Evolutionary conservation across 768 basidiomycete species (phyloP), one percentile per base, ranked within the genome.

Genomic region (Crepidotus variabilis): DNA sequence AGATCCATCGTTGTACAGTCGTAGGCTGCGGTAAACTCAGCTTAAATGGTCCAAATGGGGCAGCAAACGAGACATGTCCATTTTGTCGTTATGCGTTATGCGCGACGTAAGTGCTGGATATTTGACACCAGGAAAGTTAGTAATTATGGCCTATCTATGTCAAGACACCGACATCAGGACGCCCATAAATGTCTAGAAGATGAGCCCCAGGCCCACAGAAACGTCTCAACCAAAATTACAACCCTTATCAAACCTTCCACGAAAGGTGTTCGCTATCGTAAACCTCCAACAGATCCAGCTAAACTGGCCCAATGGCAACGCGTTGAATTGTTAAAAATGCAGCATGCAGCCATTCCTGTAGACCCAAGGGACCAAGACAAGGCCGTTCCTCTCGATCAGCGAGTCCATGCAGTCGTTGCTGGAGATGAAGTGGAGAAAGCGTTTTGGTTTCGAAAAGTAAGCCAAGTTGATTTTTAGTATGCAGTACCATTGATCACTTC

Each of bases 371-470:
- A 87, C 64, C 79, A 72, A 51, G 52, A 69, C 1, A 72, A 75
- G 10, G 69, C 72, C 14, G 67, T 83, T 1, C 71, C 83, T 13
- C 63, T 82, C 46, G 78, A 81, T 21, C 77, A 88, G 56, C 80
- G 89, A 21, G 60, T 88, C 43, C 81, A 88, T 65, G 62, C 90
- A 33, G 80, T 72, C 36, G 79, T 85, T 5, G 59, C 61, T 3
- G 58, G 60, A 1, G 70, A 66, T 18, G 65, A 71, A 52, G 52
- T 62, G 14, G 79, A 83, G 63, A 74, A 72, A 51, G 63, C 77
- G 6, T 78, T 90, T 50, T 94, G 91, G 91, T 80, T 89, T 54
- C 73, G 77, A 50, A 91, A 89, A 80, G 90, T 89, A 63, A 60
- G 62, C 54, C 56, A 22, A 50, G 43, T 48, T 43, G 50, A 11